Evolutionary conservation across 169 alveolate genomes (phyloP), one percentile per base, ranked within the genome.

Genomic region (Plasmodium cynomolgi): DNA sequence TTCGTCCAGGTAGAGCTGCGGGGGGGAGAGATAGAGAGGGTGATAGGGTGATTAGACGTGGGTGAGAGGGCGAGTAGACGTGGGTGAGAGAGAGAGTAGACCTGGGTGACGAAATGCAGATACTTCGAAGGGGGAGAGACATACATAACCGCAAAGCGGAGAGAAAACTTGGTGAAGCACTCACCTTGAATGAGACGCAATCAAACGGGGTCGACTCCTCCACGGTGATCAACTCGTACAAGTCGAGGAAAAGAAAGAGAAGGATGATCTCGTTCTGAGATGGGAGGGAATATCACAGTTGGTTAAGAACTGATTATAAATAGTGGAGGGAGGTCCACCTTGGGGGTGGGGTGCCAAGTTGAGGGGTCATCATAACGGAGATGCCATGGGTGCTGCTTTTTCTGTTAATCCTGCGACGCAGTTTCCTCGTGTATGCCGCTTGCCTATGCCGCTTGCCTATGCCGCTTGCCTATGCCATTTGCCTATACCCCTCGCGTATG

Each of bases 171-270:
- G 33, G 23, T 50, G 62, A 50, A 50, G 17, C 20, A 6, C 26
- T 41, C 80, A 85, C 93, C 80, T 88, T 88, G 74, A 88, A 88
- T 0, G 94, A 77, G 50, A 88, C 90, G 33, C 94, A 88, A 41
- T 88, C 94, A 41, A 88, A 88, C 11, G 75, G 50, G 17, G 94
- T 88, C 34, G 90, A 50, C 56, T 88, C 94, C 13, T 62, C 81
- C 20, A 88, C 83, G 13, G 31, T 79, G 74, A 88, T 62, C 26
- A 88, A 41, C 47, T 88, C 94, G 50, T 88, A 88, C 11, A 88
- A 20, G 75, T 88, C 94, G 0, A 88, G 83, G 39, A 88, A 88
- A 8, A 88, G 83, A 88, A 88, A 88, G 8, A 88, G 50, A 29
- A 88, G 62, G 41, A 88, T 88, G 44, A 88, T 80, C 33, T 88